Base-by-base conservation (phyloP, 2,329 filamentous ascomycete species). In the Davidsoniella neocaledoniae region DNA sequence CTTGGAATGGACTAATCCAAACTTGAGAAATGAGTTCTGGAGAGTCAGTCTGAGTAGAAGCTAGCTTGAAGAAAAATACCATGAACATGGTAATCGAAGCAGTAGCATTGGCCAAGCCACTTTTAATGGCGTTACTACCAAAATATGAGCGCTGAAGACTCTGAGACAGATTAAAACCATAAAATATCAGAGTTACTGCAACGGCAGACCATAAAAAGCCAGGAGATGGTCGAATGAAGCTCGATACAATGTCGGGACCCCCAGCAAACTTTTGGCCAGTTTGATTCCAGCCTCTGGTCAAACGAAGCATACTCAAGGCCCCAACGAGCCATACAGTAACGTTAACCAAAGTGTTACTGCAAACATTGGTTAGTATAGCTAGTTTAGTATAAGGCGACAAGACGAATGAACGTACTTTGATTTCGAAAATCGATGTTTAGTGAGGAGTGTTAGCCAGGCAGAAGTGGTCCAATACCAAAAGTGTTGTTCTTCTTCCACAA, bases 401-500 rank as follows among this genome's bases (percentile, higher is more conserved):
- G 21, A 23, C 6, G 16, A 19, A 16, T 23, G 9, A 26, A 46
- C 43, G 43, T 14, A 50, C 33, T n/a, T 14, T 14, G 40, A 36
- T 1, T 16, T n/a, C 12, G 14, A 19, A 3, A 21, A 42, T 59
- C 42, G 64, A 56, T 68, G 71, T 40, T 74, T 55, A 29, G 68
- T 69, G 10, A 81, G 64, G 26, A 71, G 67, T 1, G 69, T 64
- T 29, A 83, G 60, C 84, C 84, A 93, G 5, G 77, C 74, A 0
- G 82, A 79, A 0, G 81, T 75, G 1, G 77, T 66, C 87, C 90
- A 96, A 65, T 98, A 96, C 91, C 91, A 98, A 62, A 94, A 95
- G 57, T 96, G 86, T 46, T 98, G 91, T 63, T 98, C 91, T 65
- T 98, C 91, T 64, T 98, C 91, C 2, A 98, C 86, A 62, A 91